phyloP scores from a whole-genome alignment of 2,329 filamentous ascomycete genomes.

The Alternaria postmessia region DNA sequence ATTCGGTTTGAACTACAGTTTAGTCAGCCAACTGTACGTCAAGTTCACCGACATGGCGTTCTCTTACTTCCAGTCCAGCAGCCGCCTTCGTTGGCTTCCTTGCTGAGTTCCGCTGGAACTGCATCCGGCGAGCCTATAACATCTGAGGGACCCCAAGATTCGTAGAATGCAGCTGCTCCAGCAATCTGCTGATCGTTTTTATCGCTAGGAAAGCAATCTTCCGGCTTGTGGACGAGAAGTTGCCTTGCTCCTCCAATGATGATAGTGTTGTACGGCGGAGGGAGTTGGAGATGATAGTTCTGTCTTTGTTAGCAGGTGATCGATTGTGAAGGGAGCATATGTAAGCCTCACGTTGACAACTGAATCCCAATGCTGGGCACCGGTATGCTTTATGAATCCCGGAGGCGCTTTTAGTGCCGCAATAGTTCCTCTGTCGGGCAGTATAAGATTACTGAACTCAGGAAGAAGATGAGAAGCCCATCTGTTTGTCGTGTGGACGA shows the following conservation, averaged over 20 bases:
- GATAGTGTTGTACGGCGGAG: constrained; percentile 19
- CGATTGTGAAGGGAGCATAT: background rate
- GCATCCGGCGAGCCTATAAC: constrained; percentile 8
- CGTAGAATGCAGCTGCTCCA: constrained; percentile 15
- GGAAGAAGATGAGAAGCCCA: constrained; percentile 23
- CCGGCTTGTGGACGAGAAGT: constrained; percentile 13
- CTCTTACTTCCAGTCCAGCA: constrained; percentile 18
- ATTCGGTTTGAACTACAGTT: constrained; percentile 5
- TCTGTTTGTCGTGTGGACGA: constrained; percentile 20
- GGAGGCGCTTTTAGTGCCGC: constrained; percentile 17
- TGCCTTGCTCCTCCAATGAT: constrained; percentile 20
- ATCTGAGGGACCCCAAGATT: constrained; percentile 17
- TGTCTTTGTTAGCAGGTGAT: background rate
- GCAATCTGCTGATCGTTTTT: constrained; percentile 13
- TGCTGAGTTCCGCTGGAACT: constrained; percentile 9
- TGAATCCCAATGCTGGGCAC: constrained; percentile 21
- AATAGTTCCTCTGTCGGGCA: constrained; percentile 10
- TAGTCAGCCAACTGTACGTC: background rate
- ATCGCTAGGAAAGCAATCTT: constrained; percentile 9
- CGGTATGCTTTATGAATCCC: constrained; percentile 18
- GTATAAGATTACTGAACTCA: constrained; percentile 14
- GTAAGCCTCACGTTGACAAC: constrained; percentile 13
- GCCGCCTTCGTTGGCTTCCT: constrained; percentile 11
- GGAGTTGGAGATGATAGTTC: constrained; percentile 22
- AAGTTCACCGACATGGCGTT: background rate